Percentiles rank a stretch among this genome's conserved stretches.
These are phyloP conservation scores for Curvularia verruculosa DNA, from an alignment of 2,329 filamentous ascomycete species.

Conservation along the genomic window DNA sequence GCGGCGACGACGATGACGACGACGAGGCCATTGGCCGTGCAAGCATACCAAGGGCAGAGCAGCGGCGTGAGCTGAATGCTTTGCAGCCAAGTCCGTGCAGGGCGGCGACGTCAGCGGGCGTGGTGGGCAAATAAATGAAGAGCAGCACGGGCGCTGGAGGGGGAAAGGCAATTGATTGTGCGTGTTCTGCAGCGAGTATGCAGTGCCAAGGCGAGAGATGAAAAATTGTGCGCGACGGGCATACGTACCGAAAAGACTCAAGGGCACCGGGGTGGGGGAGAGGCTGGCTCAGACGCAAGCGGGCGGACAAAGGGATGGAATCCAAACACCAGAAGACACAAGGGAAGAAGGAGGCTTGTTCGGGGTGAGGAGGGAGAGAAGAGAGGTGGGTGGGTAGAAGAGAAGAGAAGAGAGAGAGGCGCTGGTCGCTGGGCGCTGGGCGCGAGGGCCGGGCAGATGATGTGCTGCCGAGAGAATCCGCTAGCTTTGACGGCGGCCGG, in stretches of 20 bases:
- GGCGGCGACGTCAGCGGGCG: constrained; percentile 28
- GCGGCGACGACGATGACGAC: background rate
- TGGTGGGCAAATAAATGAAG: constrained; percentile 8
- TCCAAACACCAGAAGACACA: constrained; percentile 44
- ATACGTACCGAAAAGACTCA: constrained; percentile 31
- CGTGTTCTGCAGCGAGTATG: constrained; percentile 9
- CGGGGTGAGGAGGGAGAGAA: constrained; percentile 18
- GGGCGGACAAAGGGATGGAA: constrained; percentile 31
- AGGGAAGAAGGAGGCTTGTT: constrained; percentile 43
- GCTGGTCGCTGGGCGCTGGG: no score
- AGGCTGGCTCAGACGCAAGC: no score
- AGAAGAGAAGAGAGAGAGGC: constrained; percentile 24
- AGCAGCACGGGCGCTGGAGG: background rate
- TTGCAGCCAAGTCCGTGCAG: constrained; percentile 24
- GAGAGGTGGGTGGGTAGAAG: constrained; percentile 1
- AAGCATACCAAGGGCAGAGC: no score
- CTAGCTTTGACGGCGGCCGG: constrained; percentile 30
- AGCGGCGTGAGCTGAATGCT: background rate
- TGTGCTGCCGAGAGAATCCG: constrained; percentile 28
- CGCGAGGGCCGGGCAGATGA: constrained; percentile 20
- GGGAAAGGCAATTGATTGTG: constrained; percentile 9
- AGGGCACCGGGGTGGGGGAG: constrained; percentile 22
- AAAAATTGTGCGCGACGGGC: constrained; percentile 32
- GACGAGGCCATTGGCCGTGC: background rate
- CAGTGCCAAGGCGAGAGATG: constrained; percentile 31